Percentiles rank a stretch among this genome's conserved stretches.
Conservation (phyloP, 1,284 basidiomycete genomes). For the Puccinia sorghi region DNA sequence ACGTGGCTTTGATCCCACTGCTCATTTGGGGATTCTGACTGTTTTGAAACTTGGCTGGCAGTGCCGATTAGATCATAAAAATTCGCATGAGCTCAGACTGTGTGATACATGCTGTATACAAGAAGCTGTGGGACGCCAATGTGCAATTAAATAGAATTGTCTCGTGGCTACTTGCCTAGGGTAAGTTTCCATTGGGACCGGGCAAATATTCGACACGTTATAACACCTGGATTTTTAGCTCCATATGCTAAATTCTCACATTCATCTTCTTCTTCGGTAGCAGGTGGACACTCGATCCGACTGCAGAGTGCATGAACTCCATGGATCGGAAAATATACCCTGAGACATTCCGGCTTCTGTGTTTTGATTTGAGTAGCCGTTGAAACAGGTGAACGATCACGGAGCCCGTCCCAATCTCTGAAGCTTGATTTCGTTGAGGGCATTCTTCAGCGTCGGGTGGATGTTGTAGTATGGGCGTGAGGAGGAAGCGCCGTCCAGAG, state of each 20-base stretch:
- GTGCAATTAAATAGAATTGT: background rate
- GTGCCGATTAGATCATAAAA: background rate
- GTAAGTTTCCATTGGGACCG: conserved; percentile 17
- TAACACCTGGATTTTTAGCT: conserved; percentile 12
- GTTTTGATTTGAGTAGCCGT: conserved; percentile 5
- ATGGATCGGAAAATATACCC: conserved; percentile 22
- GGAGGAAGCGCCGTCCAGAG: background rate
- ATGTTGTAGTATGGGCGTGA: background rate
- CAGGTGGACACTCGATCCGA: conserved; percentile 2
- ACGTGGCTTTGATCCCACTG: conserved; percentile 12
- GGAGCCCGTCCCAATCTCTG: background rate
- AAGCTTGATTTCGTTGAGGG: background rate
- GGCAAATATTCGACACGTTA: conserved; percentile 11
- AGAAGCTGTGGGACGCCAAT: background rate
- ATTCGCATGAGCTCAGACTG: background rate
- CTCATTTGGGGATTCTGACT: background rate
- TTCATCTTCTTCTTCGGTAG: background rate
- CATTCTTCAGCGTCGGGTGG: too few species aligned
- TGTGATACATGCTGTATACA: background rate
- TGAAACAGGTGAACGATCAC: too few species aligned
- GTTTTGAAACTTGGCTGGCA: background rate
- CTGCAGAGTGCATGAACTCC: background rate
- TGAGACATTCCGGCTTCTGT: conserved; percentile 1
- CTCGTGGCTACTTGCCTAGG: conserved; percentile 12
- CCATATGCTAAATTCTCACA: conserved; percentile 14